Evolutionary conservation across 208 protist species (phyloP), one percentile per base, ranked within the genome.

Genomic region (Jaenimonas drosophilae): DNA sequence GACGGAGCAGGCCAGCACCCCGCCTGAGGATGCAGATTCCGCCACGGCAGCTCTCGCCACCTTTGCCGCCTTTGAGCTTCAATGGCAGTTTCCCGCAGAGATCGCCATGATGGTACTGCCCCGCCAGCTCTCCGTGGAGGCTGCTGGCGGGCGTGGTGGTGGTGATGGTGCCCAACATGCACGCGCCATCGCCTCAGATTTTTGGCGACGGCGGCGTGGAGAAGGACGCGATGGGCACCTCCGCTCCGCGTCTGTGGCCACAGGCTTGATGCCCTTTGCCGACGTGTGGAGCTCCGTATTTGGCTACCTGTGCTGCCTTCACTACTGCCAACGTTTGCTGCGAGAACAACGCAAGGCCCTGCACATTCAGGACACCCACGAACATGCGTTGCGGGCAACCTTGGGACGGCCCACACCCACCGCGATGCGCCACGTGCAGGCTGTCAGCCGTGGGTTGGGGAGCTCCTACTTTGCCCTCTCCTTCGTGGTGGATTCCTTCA

Each of bases 231-330:
- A 12, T 43, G 6, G 19, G 24, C 5, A 9, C 23, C 6, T 17
- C n/a, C 14, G 6, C 24, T 5, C 5, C n/a, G 16, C 7, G 19
- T 17, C 7, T n/a, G 41, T 4, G 51, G 29, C 7, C 24, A 6
- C 21, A 31, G 16, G 9, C 7, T 42, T 49, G 9, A n/a, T 61
- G 9, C 27, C 26, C 4, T 50, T 70, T 27, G 42, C 52, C 0
- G 79, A 87, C 45, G 63, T 71, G 21, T 93, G 85, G 80, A 89
- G 79, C 48, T 75, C 70, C 59, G 49, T 64, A 4, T 93, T 93
- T 58, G 85, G 80, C 3, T 88, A 89, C 53, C 50, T 78, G 28
- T 93, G 85, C 54, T 70, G 77, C 7, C 66, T 93, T 14, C 68
- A 79, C 52, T 89, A 85, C 51, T 64, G 76, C 6, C 73, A 78